These are phyloP conservation scores for Lentithecium fluviatile DNA, from an alignment of 495 filamentous ascomycete species.

Conservation along the genomic window DNA sequence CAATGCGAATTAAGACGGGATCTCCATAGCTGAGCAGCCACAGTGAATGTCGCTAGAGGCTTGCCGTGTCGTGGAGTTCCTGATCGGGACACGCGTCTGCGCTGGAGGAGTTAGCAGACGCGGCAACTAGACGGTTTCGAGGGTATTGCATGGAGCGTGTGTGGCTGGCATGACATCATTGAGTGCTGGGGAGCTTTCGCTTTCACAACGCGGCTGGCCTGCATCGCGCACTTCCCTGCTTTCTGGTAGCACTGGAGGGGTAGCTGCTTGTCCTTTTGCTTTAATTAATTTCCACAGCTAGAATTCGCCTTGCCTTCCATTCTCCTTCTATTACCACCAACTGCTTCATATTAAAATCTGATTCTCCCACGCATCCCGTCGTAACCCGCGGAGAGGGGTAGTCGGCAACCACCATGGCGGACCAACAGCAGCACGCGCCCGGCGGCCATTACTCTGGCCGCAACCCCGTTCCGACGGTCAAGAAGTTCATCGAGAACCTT, in stretches of 20 bases:
- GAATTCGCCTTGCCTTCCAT: too few species aligned
- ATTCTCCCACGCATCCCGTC: neutral
- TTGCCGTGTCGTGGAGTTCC: too few species aligned
- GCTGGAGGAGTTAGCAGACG: too few species aligned
- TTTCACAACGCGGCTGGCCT: neutral
- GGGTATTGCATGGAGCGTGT: too few species aligned
- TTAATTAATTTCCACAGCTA: conserved; percentile 1
- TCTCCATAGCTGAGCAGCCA: too few species aligned
- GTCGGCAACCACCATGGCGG: conserved; percentile 31
- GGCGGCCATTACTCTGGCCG: conserved; percentile 58
- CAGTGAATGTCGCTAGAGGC: too few species aligned
- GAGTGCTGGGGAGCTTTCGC: too few species aligned
- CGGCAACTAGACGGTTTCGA: too few species aligned
- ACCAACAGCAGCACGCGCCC: conserved; percentile 41
- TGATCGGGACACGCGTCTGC: too few species aligned
- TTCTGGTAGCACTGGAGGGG: conserved; percentile 18
- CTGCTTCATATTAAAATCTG: neutral
- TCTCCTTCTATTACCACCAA: neutral
- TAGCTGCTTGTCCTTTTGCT: conserved; percentile 8
- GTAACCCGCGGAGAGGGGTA: conserved; percentile 3
- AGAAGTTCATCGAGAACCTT: conserved; percentile 74
- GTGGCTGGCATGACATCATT: too few species aligned
- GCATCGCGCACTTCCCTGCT: conserved; percentile 16
- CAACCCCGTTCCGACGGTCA: conserved; percentile 83
- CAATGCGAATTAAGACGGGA: too few species aligned